Conservation (phyloP, 306 rosid species). For the Abrus precatorius region DNA sequence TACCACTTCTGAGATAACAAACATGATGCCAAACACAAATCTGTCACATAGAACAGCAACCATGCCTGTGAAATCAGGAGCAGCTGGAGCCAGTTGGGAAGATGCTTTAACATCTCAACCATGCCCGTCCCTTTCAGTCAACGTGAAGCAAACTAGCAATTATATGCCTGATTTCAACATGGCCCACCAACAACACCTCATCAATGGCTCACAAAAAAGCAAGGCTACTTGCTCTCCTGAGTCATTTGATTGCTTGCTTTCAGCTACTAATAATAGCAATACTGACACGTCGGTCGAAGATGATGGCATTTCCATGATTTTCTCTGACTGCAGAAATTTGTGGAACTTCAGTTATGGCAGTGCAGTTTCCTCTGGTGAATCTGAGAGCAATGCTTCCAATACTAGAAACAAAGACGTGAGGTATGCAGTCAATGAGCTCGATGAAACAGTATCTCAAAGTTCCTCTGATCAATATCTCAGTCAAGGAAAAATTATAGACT, state of each 20-base stretch:
- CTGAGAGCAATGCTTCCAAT: conserved; percentile 59
- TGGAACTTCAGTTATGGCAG: conserved; percentile 62
- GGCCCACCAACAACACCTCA: conserved; percentile 50
- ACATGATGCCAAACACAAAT: conserved; percentile 44
- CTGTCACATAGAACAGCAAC: conserved; percentile 39
- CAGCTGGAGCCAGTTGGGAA: conserved; percentile 51
- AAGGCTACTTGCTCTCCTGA: conserved; percentile 48
- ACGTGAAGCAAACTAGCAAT: conserved; percentile 40
- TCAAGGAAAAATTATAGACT: conserved; percentile 35
- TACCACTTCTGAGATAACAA: conserved; percentile 35
- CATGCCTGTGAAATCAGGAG: conserved; percentile 33
- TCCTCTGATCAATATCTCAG: conserved; percentile 54
- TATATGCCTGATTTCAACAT: conserved; percentile 54
- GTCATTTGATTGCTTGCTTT: conserved; percentile 60
- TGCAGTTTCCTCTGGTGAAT: conserved; percentile 69
- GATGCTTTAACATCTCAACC: conserved; percentile 48
- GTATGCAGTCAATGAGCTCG: conserved; percentile 47
- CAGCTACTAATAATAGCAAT: conserved; percentile 52
- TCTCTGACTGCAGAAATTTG: conserved; percentile 72
- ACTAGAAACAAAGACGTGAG: conserved; percentile 50
- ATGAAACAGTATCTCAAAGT: conserved; percentile 56
- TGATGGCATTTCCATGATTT: conserved; percentile 70
- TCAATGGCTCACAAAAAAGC: conserved; percentile 40
- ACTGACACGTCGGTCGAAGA: conserved; percentile 54
- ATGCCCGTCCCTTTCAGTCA: conserved; percentile 44